Evolutionary conservation across 345 rosid species (phyloP), one percentile per base, ranked within the genome.

Genomic region (Laguncularia racemosa): DNA sequence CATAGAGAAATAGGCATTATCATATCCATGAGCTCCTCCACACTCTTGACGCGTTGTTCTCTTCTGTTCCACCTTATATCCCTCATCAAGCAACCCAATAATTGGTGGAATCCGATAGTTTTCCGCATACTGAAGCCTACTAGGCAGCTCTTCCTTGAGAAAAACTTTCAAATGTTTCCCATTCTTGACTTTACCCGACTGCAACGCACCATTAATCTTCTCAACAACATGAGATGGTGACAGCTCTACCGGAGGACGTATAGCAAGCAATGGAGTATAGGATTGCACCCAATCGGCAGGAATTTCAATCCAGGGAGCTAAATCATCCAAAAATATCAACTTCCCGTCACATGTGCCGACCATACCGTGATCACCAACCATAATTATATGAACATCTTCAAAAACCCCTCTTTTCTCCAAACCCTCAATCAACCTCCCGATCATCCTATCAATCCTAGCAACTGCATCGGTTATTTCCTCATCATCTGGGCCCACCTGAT

Each of bases 291-390:
- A 92, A 10, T 66, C 72, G 0, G 69, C 52, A 0, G 96, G 93
- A 56, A 92, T 76, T 45, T 73, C 58, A 47, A 89, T 72, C 90
- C 90, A 86, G 50, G 85, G 50, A n/a, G 78, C 81, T 64, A 92
- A 83, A 78, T 89, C 93, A 48, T 89, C 93, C 4, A 89, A 56
- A 46, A 77, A 78, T 13, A 92, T 68, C 52, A 92, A 38, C 72
- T 86, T 92, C 53, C 80, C 80, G 59, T 92, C 98, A 57, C 98
- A 92, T 14, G 95, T 89, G 26, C 96, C 93, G 26, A 84, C 98
- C 96, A 92, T 92, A 23, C 98, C 95, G 70, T 89, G 98, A 73
- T 89, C 98, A 63, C 98, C 96, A 12, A 89, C 93, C 91, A 92
- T 73, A 53, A 89, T 80, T 67, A 92, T 71, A 47, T 66, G 74